Evolutionary conservation across 208 protist genomes (phyloP), one percentile per base, ranked within the genome.

Genomic region (Trypanosoma boissoni): DNA sequence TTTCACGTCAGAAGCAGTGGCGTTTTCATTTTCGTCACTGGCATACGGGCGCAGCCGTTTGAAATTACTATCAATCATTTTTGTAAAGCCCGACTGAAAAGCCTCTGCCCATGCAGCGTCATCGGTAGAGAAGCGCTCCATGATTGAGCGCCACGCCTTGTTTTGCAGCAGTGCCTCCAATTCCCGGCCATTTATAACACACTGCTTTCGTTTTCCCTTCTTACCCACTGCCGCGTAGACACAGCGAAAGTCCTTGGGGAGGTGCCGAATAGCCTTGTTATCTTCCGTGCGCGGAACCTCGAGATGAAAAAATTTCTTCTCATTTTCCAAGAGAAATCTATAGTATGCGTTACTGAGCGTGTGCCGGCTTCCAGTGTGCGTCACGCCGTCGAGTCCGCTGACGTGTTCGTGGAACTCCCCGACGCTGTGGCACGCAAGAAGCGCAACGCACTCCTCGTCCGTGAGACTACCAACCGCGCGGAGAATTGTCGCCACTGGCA

Each of bases 381-480:
- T 87, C 16, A 68, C 75, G 27, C 54, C 69, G 10, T 91, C 86
- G 7, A 91, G 21, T 27, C 86, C 86, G 60, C 83, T 91, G 5
- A 94, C 86, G 39, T 83, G 68, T 55, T 86, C 83, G 77, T 94
- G 86, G 34, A 91, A 91, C 60, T 94, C 83, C 43, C 86, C 86
- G 12, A 94, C 86, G 50, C 79, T 80, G 74, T 94, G 86, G 63
- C 80, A 91, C 14, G 80, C 83, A 53, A 94, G 71, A n/a, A 94
- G 68, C 31, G 86, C 86, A 9, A 94, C 78, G 39, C 78, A 87
- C 73, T 94, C 86, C 56, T 78, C 83, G 55, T 86, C 80, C 12
- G 80, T 88, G 26, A 94, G 62, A 43, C 68, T 74, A 14, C 86
- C 82, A 20, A 93, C 53, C 10, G 61, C 42, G 28, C 82, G 63